Evolutionary conservation across 2,329 filamentous ascomycete species (phyloP).

Genomic region (Cercospora citrullina): DNA sequence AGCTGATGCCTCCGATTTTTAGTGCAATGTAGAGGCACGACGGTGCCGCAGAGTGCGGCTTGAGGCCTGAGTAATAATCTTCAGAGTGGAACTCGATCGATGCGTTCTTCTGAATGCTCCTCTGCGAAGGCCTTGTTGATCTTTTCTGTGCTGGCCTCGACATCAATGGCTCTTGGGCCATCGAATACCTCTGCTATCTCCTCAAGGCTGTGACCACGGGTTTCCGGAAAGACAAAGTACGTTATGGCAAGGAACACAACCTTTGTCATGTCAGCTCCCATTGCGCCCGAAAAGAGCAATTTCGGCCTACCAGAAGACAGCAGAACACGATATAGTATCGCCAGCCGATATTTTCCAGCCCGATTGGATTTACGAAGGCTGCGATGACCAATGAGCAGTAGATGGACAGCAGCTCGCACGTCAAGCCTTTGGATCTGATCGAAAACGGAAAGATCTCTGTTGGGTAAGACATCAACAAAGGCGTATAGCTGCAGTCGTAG

Average conservation of each 20-base stretch:
- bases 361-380: slow-evolving; percentile 44
- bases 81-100: slow-evolving; percentile 14
- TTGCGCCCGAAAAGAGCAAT: background rate
- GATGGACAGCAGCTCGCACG: slow-evolving; percentile 31
- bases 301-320: slow-evolving; percentile 41
- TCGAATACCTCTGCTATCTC: slow-evolving; percentile 50
- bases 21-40: background rate
- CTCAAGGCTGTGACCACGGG: slow-evolving; percentile 40
- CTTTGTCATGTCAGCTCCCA: background rate
- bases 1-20: background rate
- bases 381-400: slow-evolving; percentile 33
- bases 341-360: slow-evolving; percentile 36
- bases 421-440: slow-evolving; percentile 31
- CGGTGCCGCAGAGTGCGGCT: background rate
- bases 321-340: slow-evolving; percentile 36
- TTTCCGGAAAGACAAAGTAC: slow-evolving; percentile 38
- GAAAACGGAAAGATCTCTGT: slow-evolving; percentile 31
- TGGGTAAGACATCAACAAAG: slow-evolving; percentile 29
- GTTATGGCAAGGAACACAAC: slow-evolving; percentile 30
- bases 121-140: slow-evolving; percentile 20
- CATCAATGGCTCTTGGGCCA: slow-evolving; percentile 22
- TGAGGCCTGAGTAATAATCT: background rate
- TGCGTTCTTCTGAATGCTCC: slow-evolving; percentile 28
- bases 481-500: slow-evolving; percentile 29
- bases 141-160: slow-evolving; percentile 17